These are phyloP conservation scores for Moesziomyces sp. DNA, from an alignment of 1,284 basidiomycete species.

Conservation along the genomic window DNA sequence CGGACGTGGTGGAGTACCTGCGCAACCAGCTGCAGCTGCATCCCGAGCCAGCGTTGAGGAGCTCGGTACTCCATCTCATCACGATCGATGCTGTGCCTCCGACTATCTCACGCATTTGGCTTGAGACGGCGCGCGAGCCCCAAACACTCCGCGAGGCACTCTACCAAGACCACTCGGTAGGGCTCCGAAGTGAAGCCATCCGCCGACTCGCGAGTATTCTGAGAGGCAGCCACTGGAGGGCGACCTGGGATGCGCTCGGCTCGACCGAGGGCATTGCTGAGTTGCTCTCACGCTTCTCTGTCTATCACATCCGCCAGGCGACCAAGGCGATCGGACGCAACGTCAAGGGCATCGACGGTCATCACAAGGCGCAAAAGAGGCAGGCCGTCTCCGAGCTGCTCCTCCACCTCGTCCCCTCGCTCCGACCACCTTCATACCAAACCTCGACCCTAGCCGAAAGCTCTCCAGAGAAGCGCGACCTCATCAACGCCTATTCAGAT, in stretches of 20 bases:
- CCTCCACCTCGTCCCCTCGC: conserved; percentile 1
- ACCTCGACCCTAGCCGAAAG: no score
- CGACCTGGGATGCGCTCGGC: conserved; percentile 4
- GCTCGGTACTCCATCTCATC: background rate
- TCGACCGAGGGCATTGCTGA: conserved; percentile 5
- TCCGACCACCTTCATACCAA: no score
- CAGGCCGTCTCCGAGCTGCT: conserved; percentile 3
- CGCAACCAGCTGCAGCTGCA: conserved; percentile 2
- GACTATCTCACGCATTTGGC: conserved; percentile 3
- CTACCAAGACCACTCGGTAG: background rate
- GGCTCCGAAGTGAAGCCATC: conserved; percentile 2
- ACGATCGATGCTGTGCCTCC: conserved; percentile 2
- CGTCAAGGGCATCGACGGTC: background rate
- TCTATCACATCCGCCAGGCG: background rate
- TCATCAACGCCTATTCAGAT: background rate
- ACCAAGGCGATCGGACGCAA: background rate
- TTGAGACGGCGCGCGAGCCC: background rate
- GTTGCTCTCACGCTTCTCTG: conserved; percentile 1
- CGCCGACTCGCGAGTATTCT: background rate
- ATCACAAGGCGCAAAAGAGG: conserved; percentile 1
- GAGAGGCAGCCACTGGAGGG: background rate
- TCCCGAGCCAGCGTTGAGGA: background rate
- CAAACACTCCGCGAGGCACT: background rate
- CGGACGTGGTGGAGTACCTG: background rate
- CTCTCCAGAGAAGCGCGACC: no score